Evolutionary conservation across 2,329 filamentous ascomycete species (phyloP).

Genomic region (Colletotrichum siamense): DNA sequence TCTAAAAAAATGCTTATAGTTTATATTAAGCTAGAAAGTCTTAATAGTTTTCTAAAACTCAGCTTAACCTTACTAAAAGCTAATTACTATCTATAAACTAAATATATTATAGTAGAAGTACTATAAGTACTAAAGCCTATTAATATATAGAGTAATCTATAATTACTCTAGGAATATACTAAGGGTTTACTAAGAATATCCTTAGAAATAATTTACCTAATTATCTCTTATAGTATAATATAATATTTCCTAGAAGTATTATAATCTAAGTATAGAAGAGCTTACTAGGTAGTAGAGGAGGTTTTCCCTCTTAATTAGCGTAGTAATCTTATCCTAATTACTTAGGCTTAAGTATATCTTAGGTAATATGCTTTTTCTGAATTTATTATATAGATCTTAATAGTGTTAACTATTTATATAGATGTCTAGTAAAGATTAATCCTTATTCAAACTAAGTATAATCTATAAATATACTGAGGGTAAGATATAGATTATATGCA

Average conservation of each 20-base stretch:
- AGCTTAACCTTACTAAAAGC: neutral
- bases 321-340: neutral
- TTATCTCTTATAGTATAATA: neutral
- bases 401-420: neutral
- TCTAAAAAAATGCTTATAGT: neutral
- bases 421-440: neutral
- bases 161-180: neutral
- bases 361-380: neutral
- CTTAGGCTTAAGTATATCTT: neutral
- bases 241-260: neutral
- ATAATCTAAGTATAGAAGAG: neutral
- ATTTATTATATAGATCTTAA: neutral
- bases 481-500: neutral
- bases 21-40: neutral
- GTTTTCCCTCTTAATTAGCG: neutral
- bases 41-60: neutral
- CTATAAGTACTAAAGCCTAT: neutral
- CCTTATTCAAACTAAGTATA: neutral
- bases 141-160: neutral
- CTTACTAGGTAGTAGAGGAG: neutral
- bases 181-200: neutral
- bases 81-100: neutral
- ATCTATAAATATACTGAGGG: neutral
- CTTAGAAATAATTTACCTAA: neutral
- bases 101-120: neutral